phyloP scores from a whole-genome alignment of 1,284 basidiomycete genomes.

The Malassezia yamatoensis region DNA sequence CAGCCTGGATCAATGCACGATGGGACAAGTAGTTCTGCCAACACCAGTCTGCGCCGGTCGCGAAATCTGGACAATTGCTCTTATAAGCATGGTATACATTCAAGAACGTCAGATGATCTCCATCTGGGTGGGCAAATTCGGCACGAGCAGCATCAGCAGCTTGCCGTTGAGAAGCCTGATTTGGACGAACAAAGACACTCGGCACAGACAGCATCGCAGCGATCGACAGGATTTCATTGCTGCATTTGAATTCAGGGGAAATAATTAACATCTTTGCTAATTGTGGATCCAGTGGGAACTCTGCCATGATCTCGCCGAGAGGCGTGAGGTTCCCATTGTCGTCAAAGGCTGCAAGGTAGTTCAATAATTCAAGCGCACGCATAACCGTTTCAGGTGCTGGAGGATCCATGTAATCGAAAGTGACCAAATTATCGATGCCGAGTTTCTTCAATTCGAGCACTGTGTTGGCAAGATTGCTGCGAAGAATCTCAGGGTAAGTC shows the following conservation, averaged over 20 bases:
- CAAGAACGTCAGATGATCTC: conserved; percentile 86
- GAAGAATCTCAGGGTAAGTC: conserved; percentile 87
- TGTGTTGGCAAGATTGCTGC: conserved; percentile 73
- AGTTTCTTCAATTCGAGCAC: conserved; percentile 89
- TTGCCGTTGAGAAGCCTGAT: conserved; percentile 56
- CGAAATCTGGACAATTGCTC: conserved; percentile 51
- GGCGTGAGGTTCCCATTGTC: conserved; percentile 86
- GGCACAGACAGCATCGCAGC: conserved; percentile 90
- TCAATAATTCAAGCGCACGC: conserved; percentile 88
- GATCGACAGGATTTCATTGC: conserved; percentile 87
- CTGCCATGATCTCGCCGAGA: conserved; percentile 85
- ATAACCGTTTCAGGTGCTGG: conserved; percentile 88
- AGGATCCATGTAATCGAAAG: conserved; percentile 65
- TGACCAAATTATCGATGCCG: conserved; percentile 59
- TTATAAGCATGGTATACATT: conserved; percentile 93
- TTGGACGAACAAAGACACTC: conserved; percentile 81
- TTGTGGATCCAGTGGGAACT: conserved; percentile 94
- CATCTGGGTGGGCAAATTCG: conserved; percentile 77
- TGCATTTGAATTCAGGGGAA: conserved; percentile 89
- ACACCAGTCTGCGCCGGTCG: conserved; percentile 59
- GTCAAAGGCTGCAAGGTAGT: conserved; percentile 82
- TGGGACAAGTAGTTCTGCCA: conserved; percentile 84
- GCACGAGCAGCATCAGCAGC: conserved; percentile 89
- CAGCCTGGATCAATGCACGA: conserved; percentile 76
- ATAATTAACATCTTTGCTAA: conserved; percentile 83